Conservation (phyloP, 495 filamentous ascomycete genomes). For the Bathelium albidoporum region DNA sequence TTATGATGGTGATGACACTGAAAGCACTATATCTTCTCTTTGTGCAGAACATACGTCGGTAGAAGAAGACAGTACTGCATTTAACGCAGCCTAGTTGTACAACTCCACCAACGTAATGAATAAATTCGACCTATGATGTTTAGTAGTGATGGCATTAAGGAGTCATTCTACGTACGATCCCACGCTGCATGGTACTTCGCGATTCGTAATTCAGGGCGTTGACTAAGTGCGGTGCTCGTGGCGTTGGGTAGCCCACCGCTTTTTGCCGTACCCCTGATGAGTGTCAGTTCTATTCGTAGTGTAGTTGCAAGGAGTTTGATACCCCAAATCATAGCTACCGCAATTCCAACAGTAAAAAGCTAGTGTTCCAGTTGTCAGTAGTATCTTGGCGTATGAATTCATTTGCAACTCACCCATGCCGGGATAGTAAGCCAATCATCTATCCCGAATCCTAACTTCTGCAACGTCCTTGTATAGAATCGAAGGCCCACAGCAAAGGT, state of each 20-base stretch:
- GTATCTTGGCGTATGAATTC: background rate
- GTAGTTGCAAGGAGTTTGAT: background rate
- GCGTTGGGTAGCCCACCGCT: background rate
- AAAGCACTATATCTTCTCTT: background rate
- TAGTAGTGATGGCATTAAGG: background rate
- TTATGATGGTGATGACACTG: background rate
- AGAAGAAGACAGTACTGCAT: background rate
- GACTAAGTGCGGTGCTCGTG: background rate
- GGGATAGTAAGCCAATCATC: background rate
- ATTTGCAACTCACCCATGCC: background rate
- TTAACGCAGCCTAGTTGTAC: background rate
- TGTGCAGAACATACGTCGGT: background rate
- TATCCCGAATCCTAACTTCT: background rate
- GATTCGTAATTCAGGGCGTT: background rate
- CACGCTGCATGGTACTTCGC: background rate
- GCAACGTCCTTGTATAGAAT: background rate
- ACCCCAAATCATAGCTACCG: background rate
- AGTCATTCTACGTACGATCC: background rate
- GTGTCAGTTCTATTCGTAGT: background rate
- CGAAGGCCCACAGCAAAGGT: background rate
- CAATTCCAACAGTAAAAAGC: background rate
- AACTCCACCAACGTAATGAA: background rate
- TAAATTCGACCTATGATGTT: background rate
- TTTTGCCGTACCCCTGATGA: background rate
- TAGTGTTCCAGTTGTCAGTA: background rate